Evolutionary conservation across 2,329 filamentous ascomycete species (phyloP), one percentile per base, ranked within the genome.

Genomic region (Alternaria brassicae): DNA sequence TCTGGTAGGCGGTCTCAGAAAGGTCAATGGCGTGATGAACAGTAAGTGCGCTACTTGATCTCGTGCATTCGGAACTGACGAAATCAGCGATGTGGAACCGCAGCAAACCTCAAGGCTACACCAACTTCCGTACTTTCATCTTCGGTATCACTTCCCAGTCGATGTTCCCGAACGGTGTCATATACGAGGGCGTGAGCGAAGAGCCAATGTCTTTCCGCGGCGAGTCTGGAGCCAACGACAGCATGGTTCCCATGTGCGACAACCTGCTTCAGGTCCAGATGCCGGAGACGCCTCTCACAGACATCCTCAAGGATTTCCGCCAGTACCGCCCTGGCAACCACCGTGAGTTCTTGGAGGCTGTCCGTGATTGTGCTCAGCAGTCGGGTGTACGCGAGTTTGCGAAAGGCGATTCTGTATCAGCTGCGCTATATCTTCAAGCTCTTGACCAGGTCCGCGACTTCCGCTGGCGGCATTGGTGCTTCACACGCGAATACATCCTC

Each of bases 71-170:
- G 49, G 15, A 5, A 37, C 58, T 71, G 32, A 71, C 58, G 21
- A 13, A 6, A 9, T 9, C 51, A 88, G 86, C 83, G 42, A 98
- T 98, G 94, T 97, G 93, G 94, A 85, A 85, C 60, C 91, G 93
- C 77, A 95, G 91, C 56, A 91, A 91, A 69, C 93, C 93, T 2
- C 84, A 85, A 17, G 87, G 92, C 67, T 97, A 97, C 81, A 92
- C 91, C 59, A 90, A 87, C 68, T 97, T 97, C 86, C 90, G 93
- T 39, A 96, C 94, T 10, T 97, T 97, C 82, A 97, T 97, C 81
- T 97, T 97, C 74, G 94, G 94, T 69, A 97, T 97, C 79, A 96
- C 92, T 1, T 90, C 87, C 47, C 93, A 97, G 79, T 89, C 88
- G 71, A 97, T 97, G 93, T 97, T 97, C 79, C 93, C 93, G 8